Percentiles rank a stretch among this genome's conserved stretches.
Evolutionary conservation across 2,329 filamentous ascomycete species (phyloP).

Genomic region (Penicillium brevicompactum): DNA sequence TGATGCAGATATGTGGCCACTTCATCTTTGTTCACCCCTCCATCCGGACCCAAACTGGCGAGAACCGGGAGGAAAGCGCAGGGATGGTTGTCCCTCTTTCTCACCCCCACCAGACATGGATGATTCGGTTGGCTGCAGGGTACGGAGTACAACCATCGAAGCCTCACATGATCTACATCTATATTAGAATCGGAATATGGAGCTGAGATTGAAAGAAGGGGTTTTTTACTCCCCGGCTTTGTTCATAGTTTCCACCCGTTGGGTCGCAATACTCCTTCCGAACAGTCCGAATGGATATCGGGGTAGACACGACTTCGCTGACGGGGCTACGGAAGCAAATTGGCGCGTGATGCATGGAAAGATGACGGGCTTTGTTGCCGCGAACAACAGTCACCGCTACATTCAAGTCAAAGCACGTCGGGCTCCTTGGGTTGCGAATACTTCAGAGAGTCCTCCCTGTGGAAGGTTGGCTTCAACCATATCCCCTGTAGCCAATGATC

Average conservation of each 20-base stretch:
- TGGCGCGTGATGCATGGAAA: constrained; percentile 24
- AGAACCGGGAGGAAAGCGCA: constrained; percentile 9
- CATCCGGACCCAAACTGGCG: constrained; percentile 8
- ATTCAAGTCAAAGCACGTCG: constrained; percentile 14
- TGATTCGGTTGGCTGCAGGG: constrained; percentile 19
- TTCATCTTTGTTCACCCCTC: constrained; percentile 7
- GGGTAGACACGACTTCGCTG: constrained; percentile 31
- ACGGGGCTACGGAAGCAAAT: constrained; percentile 6
- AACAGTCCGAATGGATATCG: constrained; percentile 36
- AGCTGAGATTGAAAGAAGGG: background rate
- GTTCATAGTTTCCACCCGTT: background rate
- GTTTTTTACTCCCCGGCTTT: background rate
- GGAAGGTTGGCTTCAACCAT: background rate
- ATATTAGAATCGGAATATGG: constrained; percentile 9
- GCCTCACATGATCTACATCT: constrained; percentile 15
- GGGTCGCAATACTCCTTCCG: constrained; percentile 26
- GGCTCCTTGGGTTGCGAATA: constrained; percentile 12
- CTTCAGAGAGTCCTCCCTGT: background rate
- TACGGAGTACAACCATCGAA: constrained; percentile 12
- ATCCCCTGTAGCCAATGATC: constrained; percentile 2
- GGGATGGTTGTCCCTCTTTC: background rate
- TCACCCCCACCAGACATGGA: constrained; percentile 13
- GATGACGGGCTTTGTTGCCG: constrained; percentile 13
- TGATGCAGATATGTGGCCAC: constrained; percentile 4
- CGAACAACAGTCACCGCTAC: constrained; percentile 22